Evolutionary conservation across 495 filamentous ascomycete genomes (phyloP), one percentile per base, ranked within the genome.

Genomic region (Barbatosphaeria neglecta): DNA sequence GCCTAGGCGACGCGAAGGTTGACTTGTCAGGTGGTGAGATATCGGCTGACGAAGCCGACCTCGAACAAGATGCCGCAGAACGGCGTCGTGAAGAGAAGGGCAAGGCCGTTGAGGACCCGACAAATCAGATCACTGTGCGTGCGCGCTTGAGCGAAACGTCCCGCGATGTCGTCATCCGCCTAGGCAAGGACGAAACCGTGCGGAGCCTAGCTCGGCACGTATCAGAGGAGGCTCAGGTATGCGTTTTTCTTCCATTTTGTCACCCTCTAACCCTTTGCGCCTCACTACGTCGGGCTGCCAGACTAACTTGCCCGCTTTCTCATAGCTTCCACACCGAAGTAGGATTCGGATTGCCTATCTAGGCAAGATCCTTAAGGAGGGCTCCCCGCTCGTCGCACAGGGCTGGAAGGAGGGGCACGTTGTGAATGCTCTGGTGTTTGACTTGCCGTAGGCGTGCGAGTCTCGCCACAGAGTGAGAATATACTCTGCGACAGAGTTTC

Each of bases 341-440:
- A 74, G 70, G 23, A 66, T 94, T 19, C 77, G 74, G 33, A 74
- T 94, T 22, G 83, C 74, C 33, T 93, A 90, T 58, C 74, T 92
- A 59, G 89, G 89, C 43, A 83, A 77, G 55, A 75, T 90, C 31
- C 71, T 95, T 15, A 77, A 81, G 47, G 86, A 92, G 52, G 68
- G 70, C 25, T 55, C 72, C 20, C 65, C 83, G 0, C 59, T 95
- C 15, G 56, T 63, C 16, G 72, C 68, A 23, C 86, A 89, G 53
- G 84, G 84, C 22, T 95, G 86, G 86, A 74, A 79, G 53, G 69
- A 75, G 45, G 86, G 80, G 18, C 74, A 90, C 61, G 71, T 90
- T 19, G 63, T 95, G 44, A 94, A 90, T 59, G 88, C 86, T 6
- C 60, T 92, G 46, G 80, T 94, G 43, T 83, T 84, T 53, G 55